These are phyloP conservation scores for Talaromyces sp. DNA, from an alignment of 2,329 filamentous ascomycete genomes.

Conservation along the genomic window DNA sequence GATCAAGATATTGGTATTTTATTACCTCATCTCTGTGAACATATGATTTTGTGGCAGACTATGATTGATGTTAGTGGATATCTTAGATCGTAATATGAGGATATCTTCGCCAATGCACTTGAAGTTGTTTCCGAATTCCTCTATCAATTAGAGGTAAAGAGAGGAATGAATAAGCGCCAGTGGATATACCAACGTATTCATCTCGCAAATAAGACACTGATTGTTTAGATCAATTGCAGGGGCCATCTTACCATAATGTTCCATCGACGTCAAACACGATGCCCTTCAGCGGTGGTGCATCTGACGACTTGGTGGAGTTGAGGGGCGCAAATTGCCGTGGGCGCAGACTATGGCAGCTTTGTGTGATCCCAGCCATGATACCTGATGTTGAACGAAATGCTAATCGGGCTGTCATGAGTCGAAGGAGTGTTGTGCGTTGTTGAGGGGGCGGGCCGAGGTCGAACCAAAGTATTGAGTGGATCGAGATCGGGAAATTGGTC, in stretches of 20 bases:
- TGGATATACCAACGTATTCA: no score
- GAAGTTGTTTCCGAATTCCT: neutral
- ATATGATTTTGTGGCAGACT: constrained; percentile 94
- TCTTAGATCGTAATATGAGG: neutral
- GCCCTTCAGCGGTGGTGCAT: constrained; percentile 54
- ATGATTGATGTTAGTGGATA: constrained; percentile 12
- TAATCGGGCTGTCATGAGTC: neutral
- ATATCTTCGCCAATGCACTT: neutral
- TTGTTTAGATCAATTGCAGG: no score
- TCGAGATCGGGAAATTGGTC: neutral
- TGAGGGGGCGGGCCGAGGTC: constrained; percentile 1
- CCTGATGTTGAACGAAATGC: constrained; percentile 1
- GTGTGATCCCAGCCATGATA: constrained; percentile 26
- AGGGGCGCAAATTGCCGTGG: constrained; percentile 56
- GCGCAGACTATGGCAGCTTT: constrained; percentile 26
- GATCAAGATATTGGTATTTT: neutral
- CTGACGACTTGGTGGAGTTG: constrained; percentile 35
- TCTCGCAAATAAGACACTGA: no score
- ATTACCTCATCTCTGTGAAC: constrained; percentile 81
- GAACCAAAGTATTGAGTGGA: neutral
- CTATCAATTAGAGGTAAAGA: no score
- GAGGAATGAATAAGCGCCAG: neutral
- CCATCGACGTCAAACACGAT: constrained; percentile 93
- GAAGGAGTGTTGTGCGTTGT: neutral
- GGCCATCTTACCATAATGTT: constrained; percentile 73